Evolutionary conservation across 805 yeast genomes (phyloP).

Genomic region (Teunomyces funiuensis): DNA sequence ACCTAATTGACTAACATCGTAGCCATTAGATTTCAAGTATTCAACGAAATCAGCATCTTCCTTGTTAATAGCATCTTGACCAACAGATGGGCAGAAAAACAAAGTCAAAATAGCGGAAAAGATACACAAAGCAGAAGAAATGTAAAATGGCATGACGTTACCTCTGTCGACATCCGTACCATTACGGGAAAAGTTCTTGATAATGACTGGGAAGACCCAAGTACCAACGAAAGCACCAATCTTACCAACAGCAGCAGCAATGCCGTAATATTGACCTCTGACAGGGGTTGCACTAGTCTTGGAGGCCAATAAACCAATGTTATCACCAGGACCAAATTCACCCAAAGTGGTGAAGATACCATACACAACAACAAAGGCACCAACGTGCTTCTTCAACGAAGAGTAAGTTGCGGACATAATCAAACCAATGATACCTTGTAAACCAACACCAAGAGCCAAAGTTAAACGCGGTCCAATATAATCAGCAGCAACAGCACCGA

Average conservation of each 20-base stretch:
- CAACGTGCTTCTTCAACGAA: constrained; percentile 58
- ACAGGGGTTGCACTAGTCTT: constrained; percentile 84
- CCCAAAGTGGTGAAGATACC: constrained; percentile 88
- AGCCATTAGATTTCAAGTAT: constrained; percentile 68
- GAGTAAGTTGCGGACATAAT: constrained; percentile 75
- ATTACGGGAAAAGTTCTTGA: constrained; percentile 46
- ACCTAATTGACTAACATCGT: constrained; percentile 63
- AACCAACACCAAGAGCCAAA: constrained; percentile 60
- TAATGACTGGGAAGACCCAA: constrained; percentile 81
- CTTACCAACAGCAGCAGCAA: constrained; percentile 90
- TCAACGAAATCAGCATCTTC: constrained; percentile 74
- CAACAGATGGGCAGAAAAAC: constrained; percentile 75
- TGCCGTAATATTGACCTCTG: constrained; percentile 87
- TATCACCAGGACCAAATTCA: constrained; percentile 94
- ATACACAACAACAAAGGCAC: constrained; percentile 78
- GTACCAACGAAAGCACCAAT: constrained; percentile 92
- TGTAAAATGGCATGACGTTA: constrained; percentile 75
- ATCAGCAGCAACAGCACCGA: constrained; percentile 86
- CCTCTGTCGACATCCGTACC: constrained; percentile 56
- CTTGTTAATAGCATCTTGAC: constrained; percentile 75
- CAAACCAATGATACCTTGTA: constrained; percentile 79
- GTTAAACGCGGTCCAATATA: constrained; percentile 89
- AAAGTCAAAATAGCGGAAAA: constrained; percentile 68
- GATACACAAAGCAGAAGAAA: constrained; percentile 74
- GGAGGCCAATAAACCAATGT: constrained; percentile 83